phyloP scores from a whole-genome alignment of 1,139 yeast genomes.

The Yamadazyma diospyri region DNA sequence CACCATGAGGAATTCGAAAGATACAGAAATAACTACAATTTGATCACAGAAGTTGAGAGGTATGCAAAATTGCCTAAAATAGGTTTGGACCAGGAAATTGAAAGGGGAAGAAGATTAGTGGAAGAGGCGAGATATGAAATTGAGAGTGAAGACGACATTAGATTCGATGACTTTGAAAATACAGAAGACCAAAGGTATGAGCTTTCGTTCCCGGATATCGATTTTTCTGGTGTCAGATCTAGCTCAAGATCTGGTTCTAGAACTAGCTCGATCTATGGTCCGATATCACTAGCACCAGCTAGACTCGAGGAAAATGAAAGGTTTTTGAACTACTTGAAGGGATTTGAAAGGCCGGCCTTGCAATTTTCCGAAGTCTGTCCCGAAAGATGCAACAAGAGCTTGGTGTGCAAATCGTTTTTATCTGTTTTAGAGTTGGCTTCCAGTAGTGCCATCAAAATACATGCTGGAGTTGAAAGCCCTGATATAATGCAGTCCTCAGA shows the following conservation, averaged over 20 bases:
- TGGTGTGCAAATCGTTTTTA: constrained; percentile 39
- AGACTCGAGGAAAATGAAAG: constrained; percentile 12
- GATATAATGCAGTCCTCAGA: constrained; percentile 1
- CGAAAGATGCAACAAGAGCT: constrained; percentile 14
- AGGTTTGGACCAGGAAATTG: constrained; percentile 10
- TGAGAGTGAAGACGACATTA: neutral
- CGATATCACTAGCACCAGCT: constrained; percentile 4
- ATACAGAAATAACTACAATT: constrained; percentile 8
- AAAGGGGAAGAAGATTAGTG: constrained; percentile 16
- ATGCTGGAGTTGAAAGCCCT: neutral
- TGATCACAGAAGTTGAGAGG: constrained; percentile 8
- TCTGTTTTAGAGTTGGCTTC: constrained; percentile 37
- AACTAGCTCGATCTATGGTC: constrained; percentile 1
- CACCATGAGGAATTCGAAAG: neutral
- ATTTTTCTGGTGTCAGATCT: constrained; percentile 20
- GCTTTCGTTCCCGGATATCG: constrained; percentile 15
- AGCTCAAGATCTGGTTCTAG: constrained; percentile 6
- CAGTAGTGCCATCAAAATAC: constrained; percentile 4
- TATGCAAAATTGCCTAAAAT: constrained; percentile 6
- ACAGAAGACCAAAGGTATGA: constrained; percentile 12
- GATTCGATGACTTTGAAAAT: neutral
- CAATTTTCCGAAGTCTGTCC: constrained; percentile 13
- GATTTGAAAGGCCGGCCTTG: constrained; percentile 1
- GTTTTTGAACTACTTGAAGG: constrained; percentile 10
- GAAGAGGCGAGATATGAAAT: neutral